phyloP scores from a whole-genome alignment of 352 stramenopile genomes.

The Phytophthora palmivora region DNA sequence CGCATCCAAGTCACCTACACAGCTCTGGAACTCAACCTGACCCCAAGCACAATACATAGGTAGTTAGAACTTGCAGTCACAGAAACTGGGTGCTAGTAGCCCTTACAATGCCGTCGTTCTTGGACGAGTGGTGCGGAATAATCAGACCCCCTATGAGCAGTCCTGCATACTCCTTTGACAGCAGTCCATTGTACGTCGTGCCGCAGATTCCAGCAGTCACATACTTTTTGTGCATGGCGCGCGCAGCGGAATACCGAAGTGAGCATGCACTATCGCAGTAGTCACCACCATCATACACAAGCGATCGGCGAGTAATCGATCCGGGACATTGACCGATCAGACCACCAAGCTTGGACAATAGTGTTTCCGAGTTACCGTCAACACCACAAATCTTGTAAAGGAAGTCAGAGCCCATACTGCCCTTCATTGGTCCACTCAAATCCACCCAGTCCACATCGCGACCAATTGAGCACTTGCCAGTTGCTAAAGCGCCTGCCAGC shows the following conservation, averaged over 20 bases:
- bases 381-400: constrained; percentile 44
- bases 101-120: constrained; percentile 65
- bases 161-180: constrained; percentile 44
- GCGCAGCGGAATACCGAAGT: constrained; percentile 42
- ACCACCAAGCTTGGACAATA: constrained; percentile 30
- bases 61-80: background rate
- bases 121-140: constrained; percentile 52
- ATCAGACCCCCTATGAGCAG: constrained; percentile 41
- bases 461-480: constrained; percentile 50
- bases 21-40: constrained; percentile 70
- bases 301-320: constrained; percentile 34
- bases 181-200: constrained; percentile 43
- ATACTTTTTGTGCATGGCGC: constrained; percentile 40
- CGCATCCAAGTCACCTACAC: constrained; percentile 42
- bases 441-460: constrained; percentile 44
- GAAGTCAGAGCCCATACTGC: constrained; percentile 60
- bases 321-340: constrained; percentile 54
- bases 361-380: constrained; percentile 16
- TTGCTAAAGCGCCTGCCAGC: constrained; percentile 50
- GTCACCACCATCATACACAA: constrained; percentile 50
- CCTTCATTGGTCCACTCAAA: constrained; percentile 49
- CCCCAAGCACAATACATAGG: constrained; percentile 2
- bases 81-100: background rate
- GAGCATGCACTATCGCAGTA: constrained; percentile 33
- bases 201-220: constrained; percentile 52